Evolutionary conservation across 148 eudicot genomes (phyloP).

Genomic region (Pouteria glomerata): DNA sequence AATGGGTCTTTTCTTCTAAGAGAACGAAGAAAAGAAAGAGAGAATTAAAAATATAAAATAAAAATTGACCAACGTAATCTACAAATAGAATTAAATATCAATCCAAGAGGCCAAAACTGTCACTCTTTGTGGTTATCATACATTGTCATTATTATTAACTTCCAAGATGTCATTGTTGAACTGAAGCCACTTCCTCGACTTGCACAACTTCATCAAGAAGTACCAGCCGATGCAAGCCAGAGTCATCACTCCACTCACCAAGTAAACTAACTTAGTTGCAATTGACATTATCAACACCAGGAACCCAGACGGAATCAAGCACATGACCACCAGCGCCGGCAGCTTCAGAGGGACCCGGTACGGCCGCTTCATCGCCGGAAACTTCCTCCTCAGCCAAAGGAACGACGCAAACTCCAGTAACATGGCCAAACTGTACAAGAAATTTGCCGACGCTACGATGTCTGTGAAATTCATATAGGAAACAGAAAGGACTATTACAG

Average conservation of each 20-base stretch:
- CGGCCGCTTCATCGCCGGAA: constrained; percentile 27
- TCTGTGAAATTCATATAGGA: constrained; percentile 23
- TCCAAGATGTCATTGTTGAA: not conserved
- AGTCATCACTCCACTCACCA: constrained; percentile 32
- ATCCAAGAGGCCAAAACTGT: too few species aligned
- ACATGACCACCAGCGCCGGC: constrained; percentile 28
- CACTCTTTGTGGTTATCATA: too few species aligned
- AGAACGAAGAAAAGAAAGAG: too few species aligned
- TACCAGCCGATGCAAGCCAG: constrained; percentile 26
- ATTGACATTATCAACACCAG: constrained; percentile 29
- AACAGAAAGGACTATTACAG: constrained; percentile 16
- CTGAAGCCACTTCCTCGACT: constrained; percentile 24
- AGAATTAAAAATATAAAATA: too few species aligned
- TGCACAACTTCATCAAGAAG: constrained; percentile 30
- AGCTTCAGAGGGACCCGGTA: constrained; percentile 28
- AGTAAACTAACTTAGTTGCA: constrained; percentile 26
- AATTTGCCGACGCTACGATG: constrained; percentile 28
- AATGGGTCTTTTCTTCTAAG: too few species aligned
- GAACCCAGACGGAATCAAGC: constrained; percentile 27
- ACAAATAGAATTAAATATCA: too few species aligned
- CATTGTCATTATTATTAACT: too few species aligned
- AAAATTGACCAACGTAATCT: too few species aligned
- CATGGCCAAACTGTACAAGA: constrained; percentile 37
- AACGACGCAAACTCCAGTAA: constrained; percentile 33
- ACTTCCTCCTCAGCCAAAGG: constrained; percentile 29